These are phyloP conservation scores for Parascedosporium putredinis DNA, from an alignment of 2,329 filamentous ascomycete species.

Conservation along the genomic window DNA sequence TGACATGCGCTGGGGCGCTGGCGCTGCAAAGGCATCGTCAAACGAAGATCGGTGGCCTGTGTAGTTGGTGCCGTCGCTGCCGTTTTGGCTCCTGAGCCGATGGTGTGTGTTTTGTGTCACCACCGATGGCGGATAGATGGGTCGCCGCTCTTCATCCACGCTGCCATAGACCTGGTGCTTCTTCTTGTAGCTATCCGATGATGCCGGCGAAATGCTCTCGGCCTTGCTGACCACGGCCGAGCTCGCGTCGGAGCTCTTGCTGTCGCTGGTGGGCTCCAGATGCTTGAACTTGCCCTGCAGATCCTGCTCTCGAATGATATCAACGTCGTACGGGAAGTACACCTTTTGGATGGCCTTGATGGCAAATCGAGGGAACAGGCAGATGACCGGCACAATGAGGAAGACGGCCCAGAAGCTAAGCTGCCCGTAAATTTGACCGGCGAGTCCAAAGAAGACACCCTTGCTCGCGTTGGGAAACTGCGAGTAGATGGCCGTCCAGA, in stretches of 20 bases:
- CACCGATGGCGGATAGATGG: constrained; percentile 88
- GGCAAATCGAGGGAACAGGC: constrained; percentile 76
- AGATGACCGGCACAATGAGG: constrained; percentile 68
- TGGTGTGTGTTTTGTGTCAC: constrained; percentile 64
- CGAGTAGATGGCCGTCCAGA: constrained; percentile 87
- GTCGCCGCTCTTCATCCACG: constrained; percentile 77
- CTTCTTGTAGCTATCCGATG: constrained; percentile 32
- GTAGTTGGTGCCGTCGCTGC: constrained; percentile 89
- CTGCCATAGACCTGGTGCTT: constrained; percentile 50
- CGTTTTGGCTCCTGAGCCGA: constrained; percentile 75
- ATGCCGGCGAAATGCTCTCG: constrained; percentile 24
- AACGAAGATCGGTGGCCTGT: constrained; percentile 56
- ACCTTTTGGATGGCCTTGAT: constrained; percentile 88
- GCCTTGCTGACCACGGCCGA: constrained; percentile 21
- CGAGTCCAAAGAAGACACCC: constrained; percentile 63
- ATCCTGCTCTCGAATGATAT: constrained; percentile 91
- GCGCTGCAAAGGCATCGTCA: constrained; percentile 26
- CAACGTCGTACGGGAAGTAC: constrained; percentile 84
- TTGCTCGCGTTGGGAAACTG: constrained; percentile 30
- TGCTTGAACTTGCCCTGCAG: constrained; percentile 72
- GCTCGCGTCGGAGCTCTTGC: constrained; percentile 22
- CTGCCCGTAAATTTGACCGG: constrained; percentile 66
- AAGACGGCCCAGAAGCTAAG: constrained; percentile 82
- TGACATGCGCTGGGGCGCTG: constrained; percentile 33
- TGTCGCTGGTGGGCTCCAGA: constrained; percentile 36